Conservation (phyloP, 31 red algal genomes). For the Asparagopsis taxiformis region DNA sequence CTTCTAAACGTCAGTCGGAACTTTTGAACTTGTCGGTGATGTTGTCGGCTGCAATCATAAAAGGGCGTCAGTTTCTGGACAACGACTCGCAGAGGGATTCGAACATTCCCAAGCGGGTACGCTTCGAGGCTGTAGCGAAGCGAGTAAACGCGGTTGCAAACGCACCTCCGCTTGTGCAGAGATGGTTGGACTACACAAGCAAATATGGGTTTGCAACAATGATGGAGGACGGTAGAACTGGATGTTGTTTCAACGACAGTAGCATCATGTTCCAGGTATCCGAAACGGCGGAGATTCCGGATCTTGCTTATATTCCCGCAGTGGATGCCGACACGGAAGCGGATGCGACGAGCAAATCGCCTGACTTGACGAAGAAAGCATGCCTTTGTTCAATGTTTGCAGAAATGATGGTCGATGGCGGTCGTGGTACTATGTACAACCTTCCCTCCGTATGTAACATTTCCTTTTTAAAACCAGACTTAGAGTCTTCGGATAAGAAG, state of each 20-base stretch:
- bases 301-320: slow-evolving; percentile 27
- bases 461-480: slow-evolving; percentile 27
- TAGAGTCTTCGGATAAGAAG: not conserved
- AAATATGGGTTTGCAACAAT: slow-evolving; percentile 43
- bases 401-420: slow-evolving; percentile 25
- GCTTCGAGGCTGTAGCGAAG: not conserved
- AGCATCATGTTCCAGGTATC: slow-evolving; percentile 35
- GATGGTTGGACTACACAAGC: slow-evolving; percentile 32
- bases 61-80: slow-evolving; percentile 14
- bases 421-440: slow-evolving; percentile 17
- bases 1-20: not conserved
- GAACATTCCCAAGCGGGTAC: not conserved
- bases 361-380: slow-evolving; percentile 38
- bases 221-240: slow-evolving; percentile 35
- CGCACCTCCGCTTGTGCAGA: slow-evolving; percentile 12
- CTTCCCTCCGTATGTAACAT: slow-evolving; percentile 26
- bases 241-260: slow-evolving; percentile 43
- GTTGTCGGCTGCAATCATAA: slow-evolving; percentile 21
- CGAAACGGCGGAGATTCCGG: slow-evolving; percentile 17
- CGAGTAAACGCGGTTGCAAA: not conserved
- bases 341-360: not conserved
- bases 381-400: slow-evolving; percentile 33
- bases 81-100: not conserved
- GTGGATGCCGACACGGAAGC: not conserved
- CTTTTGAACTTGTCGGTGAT: slow-evolving; percentile 22